Evolutionary conservation across 2,329 filamentous ascomycete species (phyloP).

Genomic region (Coniella vitis): DNA sequence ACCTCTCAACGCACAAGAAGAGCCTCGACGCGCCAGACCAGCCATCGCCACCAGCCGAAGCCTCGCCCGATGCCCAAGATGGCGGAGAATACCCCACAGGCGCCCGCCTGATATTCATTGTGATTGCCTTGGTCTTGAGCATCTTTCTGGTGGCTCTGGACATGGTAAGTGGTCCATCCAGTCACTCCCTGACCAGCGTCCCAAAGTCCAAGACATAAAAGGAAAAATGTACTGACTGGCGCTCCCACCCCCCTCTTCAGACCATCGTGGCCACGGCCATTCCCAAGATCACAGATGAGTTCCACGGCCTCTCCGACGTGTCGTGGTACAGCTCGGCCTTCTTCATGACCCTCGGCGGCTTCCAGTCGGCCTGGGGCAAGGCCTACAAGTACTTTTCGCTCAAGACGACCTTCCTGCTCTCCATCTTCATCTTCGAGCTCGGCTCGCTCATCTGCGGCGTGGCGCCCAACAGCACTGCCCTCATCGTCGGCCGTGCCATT

Average conservation of each 20-base stretch:
- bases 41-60: background rate
- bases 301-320: slow-evolving; percentile 29
- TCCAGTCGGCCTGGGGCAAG: slow-evolving; percentile 22
- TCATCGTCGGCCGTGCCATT: slow-evolving; percentile 19
- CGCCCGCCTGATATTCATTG: slow-evolving; percentile 34
- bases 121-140: slow-evolving; percentile 38
- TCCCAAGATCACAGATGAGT: slow-evolving; percentile 28
- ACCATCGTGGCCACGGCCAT: slow-evolving; percentile 37
- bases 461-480: slow-evolving; percentile 21
- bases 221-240: background rate
- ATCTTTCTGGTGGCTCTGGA: slow-evolving; percentile 46
- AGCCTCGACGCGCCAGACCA: background rate
- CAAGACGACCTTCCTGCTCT: slow-evolving; percentile 30
- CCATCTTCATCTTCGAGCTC: slow-evolving; percentile 36
- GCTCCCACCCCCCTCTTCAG: slow-evolving; percentile 17
- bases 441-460: slow-evolving; percentile 37
- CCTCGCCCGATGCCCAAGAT: background rate
- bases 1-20: background rate
- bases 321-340: slow-evolving; percentile 41
- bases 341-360: slow-evolving; percentile 26
- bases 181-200: background rate
- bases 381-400: slow-evolving; percentile 34
- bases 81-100: slow-evolving; percentile 30
- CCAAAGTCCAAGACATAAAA: no score
- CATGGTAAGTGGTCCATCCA: slow-evolving; percentile 27